Conservation (phyloP, 768 basidiomycete species). For the Serendipita sp. region DNA sequence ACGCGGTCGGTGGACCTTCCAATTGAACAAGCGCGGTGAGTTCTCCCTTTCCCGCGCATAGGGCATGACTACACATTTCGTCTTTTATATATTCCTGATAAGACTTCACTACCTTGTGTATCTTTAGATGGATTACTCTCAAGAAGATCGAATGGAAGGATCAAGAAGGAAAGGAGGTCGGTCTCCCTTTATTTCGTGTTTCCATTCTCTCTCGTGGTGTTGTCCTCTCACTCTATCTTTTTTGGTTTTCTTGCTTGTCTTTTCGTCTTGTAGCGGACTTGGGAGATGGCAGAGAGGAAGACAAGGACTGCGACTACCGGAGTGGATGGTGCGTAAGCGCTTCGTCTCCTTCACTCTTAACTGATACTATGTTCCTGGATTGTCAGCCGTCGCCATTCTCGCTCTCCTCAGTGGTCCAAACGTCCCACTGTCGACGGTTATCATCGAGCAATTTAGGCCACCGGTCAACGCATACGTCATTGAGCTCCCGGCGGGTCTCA, state of each 20-base stretch:
- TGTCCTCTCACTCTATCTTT: neutral
- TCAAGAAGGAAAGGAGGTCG: constrained; percentile 56
- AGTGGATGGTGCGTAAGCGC: constrained; percentile 70
- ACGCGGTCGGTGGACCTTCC: constrained; percentile 17
- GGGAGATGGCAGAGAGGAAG: constrained; percentile 80
- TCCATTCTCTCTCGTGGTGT: neutral
- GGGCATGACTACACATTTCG: no score
- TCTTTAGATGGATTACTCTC: constrained; percentile 63
- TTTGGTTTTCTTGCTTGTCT: neutral
- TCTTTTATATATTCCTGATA: neutral
- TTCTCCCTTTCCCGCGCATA: neutral
- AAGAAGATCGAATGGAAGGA: constrained; percentile 73
- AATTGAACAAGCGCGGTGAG: constrained; percentile 15
- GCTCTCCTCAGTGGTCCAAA: constrained; percentile 58
- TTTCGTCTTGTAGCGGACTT: constrained; percentile 39
- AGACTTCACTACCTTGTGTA: neutral
- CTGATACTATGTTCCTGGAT: neutral
- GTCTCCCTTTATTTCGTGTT: constrained; percentile 13
- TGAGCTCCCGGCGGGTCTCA: constrained; percentile 52
- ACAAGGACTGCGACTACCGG: constrained; percentile 56
- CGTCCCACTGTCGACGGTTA: constrained; percentile 56
- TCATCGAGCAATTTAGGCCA: constrained; percentile 88
- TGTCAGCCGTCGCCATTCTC: constrained; percentile 66
- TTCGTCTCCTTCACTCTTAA: neutral
- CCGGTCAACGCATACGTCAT: constrained; percentile 64